Evolutionary conservation across 148 eudicot genomes (phyloP).

Genomic region (Agrostemma githago): DNA sequence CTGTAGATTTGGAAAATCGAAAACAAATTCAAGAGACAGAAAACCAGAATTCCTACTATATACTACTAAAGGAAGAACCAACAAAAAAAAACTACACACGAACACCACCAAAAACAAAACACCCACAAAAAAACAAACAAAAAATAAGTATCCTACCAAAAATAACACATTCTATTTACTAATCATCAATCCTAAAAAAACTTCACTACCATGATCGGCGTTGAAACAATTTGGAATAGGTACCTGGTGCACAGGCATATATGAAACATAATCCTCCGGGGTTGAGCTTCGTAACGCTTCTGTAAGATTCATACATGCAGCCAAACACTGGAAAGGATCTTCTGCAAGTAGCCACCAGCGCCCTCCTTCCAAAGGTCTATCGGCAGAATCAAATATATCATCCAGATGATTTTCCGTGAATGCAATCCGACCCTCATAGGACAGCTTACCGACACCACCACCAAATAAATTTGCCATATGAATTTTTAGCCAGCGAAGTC

Average conservation of each 20-base stretch:
- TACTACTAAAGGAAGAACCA: no score
- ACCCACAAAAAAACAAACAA: no score
- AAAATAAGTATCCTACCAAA: no score
- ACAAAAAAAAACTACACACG: no score
- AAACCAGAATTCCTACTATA: neutral
- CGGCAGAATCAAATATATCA: constrained; percentile 86
- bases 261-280: constrained; percentile 65
- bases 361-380: constrained; percentile 82
- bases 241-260: constrained; percentile 91
- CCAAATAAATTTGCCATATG: constrained; percentile 79
- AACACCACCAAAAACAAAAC: no score
- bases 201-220: neutral
- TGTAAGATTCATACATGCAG: constrained; percentile 66
- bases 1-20: constrained; percentile 27
- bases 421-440: constrained; percentile 62
- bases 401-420: constrained; percentile 70
- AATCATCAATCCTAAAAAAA: no score
- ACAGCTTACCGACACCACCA: constrained; percentile 84
- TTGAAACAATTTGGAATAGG: neutral
- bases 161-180: no score
- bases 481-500: constrained; percentile 74
- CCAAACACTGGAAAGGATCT: constrained; percentile 89
- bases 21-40: constrained; percentile 11
- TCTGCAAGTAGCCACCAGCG: constrained; percentile 94
- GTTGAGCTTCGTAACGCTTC: constrained; percentile 78